Base-by-base conservation (phyloP, 2,329 filamentous ascomycete species). In the Phialophora verrucosa region DNA sequence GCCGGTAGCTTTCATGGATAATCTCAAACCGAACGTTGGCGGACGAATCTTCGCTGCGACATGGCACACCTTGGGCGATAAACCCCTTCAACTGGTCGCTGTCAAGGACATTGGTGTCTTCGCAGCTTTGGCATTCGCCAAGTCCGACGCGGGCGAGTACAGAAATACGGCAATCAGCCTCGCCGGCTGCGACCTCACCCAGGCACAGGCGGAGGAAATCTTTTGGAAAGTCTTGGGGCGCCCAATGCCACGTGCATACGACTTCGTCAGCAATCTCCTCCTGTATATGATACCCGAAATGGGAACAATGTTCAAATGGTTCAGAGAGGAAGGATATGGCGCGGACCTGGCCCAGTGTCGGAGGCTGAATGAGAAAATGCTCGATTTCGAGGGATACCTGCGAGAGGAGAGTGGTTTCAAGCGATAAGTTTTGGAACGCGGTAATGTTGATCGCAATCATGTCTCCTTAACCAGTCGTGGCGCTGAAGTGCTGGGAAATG, bases 1-100 rank as follows among this genome's bases (percentile, higher is more conserved):
- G 3, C 88, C 88, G 0, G 83, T 85, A 0, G 85, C 84, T 1
- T 90, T 90, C 76, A 85, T 88, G 79, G 87, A 90, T 7, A 85
- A 84, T 76, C 71, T 85, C 4, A 75, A 72, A 1, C 78, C 81
- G 0, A 79, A 78, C 11, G 82, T 85, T 69, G 69, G 79, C 8
- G 83, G 82, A 3, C 83, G 82, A 64, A 77, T 82, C 1, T 85
- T 86, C 72, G 73, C 80, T 0, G 79, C 83, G 0, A 80, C 81
- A 73, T 75, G 79, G 42, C 76, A 78, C 42, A 76, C 75, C 0
- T 63, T 84, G 17, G 74, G 78, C 55, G 79, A 76, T 0, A 83
- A 81, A 66, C 74, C 78, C 1, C 70, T 83, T 23, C 80, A 83
- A 63, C 56, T 81, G n/a, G 73, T 83, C 17, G 75, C 77, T 0